Base-by-base conservation (phyloP, 2,329 filamentous ascomycete genomes). In the Pseudocercospora eumusae region DNA sequence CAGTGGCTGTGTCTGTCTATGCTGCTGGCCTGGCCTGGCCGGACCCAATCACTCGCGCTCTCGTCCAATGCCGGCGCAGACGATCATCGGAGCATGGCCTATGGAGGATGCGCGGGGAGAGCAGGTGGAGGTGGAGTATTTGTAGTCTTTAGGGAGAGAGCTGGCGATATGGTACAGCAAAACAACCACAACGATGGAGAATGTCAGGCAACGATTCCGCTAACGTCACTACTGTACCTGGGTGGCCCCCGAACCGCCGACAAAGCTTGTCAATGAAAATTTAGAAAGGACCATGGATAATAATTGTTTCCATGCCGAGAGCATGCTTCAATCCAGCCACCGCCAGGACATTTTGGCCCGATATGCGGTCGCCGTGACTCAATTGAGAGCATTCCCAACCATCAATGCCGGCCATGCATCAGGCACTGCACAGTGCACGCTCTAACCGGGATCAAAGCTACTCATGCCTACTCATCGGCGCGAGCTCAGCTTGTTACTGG, bases 61-160 rank as follows among this genome's bases (percentile, higher is more conserved):
- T 40, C 49, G 33, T 36, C 50, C 50, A 33, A 23, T 62, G 47
- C 40, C 54, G 31, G 13, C 20, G 33, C 44, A 13, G 42, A 52
- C 33, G 55, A 31, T 63, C 61, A 60, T 57, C 40, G 61, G 54
- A 33, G 20, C 61, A 63, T 63, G 20, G 53, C 55, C 52, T 25
- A n/a, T n/a, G 4, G 47, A 28, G 11, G 25, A 31, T 10, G 21
- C 25, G 47, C 23, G 23, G 20, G 21, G 15, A 21, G 47, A 21
- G 23, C 27, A 54, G 28, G 8, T 21, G 52, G 11, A 36, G 27
- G 27, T 11, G 52, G 21, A 13, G 28, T 10, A 6, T 8, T 15
- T 7, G n/a, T 27, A 27, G 33, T 36, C 7, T 31, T 27, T 27
- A 18, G 18, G n/a, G 28, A 36, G 50, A 23, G n/a, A 36, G 50